Base-by-base conservation (phyloP, 106 monocot genomes). In the Acanthochlamys bracteata region DNA sequence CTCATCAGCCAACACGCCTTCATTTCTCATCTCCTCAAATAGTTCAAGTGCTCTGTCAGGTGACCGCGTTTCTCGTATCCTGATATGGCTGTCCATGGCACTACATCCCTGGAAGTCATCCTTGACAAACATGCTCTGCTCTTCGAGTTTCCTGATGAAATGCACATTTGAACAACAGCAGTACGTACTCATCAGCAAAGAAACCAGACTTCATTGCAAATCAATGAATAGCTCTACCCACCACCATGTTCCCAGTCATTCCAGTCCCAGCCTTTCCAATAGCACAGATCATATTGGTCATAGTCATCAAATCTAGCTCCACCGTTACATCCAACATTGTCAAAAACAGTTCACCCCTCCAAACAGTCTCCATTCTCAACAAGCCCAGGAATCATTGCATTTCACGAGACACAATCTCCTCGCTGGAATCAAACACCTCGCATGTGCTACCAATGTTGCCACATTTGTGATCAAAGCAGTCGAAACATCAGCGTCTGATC, bases 81-180 rank as follows among this genome's bases (percentile, higher is more conserved):
- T 25, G 87, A 90, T 69, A 96, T 90, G 0, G 90, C 61, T 8
- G 95, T 96, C 95, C 95, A 96, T 11, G 95, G 78, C 20, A 96
- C 81, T 19, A 90, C 70, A 70, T 86, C 90, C 69, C 80, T 87
- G 0, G 60, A 64, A 6, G 39, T 69, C 70, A 73, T 80, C 26
- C 60, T 54, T 15, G 57, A 78, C 62, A 96, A 96, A 84, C 58
- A 39, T 76, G 80, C 63, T 81, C 78, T 3, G 84, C 90, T 66
- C 6, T 67, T 26, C 70, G 82, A 60, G 33, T 61, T 55, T 25
- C 71, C 74, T 12, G 76, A 69, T 26, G 57, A 66, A 3, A 69
- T 41, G 25, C 90, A 88, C 95, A 96, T 96, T 53, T 87, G 82
- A 74, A 90, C 82, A 69, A 96, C 47, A 4, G 95, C 84, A 66